A percentile compares a stretch with the other conserved stretches of the same genome.
phyloP scores from a whole-genome alignment of 495 filamentous ascomycete genomes.

The Ramalina intermedia region DNA sequence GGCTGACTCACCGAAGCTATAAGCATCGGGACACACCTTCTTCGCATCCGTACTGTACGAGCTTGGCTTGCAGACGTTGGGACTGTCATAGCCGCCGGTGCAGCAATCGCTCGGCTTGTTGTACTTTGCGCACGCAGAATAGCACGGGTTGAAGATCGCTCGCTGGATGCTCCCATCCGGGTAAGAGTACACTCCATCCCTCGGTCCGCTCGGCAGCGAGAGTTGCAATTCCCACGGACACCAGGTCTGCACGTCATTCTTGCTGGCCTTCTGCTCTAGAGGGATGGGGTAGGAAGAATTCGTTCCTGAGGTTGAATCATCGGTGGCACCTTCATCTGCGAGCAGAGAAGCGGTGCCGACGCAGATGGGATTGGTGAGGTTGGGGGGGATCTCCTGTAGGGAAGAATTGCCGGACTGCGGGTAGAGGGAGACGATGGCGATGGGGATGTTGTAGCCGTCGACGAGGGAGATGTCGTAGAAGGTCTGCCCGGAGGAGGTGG shows the following conservation, averaged over 20 bases:
- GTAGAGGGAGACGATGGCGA: constrained; percentile 50
- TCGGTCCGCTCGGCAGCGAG: constrained; percentile 44
- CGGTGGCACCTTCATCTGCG: constrained; percentile 23
- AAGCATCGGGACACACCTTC: constrained; percentile 65
- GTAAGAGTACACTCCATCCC: constrained; percentile 59
- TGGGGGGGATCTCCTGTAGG: constrained; percentile 46
- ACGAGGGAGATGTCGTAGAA: constrained; percentile 79
- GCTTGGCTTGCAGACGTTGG: constrained; percentile 42
- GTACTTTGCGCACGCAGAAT: constrained; percentile 51
- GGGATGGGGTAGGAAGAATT: constrained; percentile 49
- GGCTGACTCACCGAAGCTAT: constrained; percentile 42
- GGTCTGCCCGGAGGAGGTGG: constrained; percentile 40
- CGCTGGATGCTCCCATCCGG: constrained; percentile 52
- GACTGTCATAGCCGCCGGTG: constrained; percentile 43
- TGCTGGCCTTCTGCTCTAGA: constrained; percentile 38
- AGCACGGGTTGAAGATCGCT: constrained; percentile 58
- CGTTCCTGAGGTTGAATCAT: constrained; percentile 21
- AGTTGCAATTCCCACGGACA: constrained; percentile 65
- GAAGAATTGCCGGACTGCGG: constrained; percentile 33
- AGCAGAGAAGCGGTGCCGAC: constrained; percentile 49
- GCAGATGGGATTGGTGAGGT: constrained; percentile 59
- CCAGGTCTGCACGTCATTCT: constrained; percentile 42
- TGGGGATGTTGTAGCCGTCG: constrained; percentile 68
- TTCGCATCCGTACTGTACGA: constrained; percentile 52
- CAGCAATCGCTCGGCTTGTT: constrained; percentile 50